Base-by-base conservation (phyloP, 2,329 filamentous ascomycete genomes). In the Fusarium verticillioides region DNA sequence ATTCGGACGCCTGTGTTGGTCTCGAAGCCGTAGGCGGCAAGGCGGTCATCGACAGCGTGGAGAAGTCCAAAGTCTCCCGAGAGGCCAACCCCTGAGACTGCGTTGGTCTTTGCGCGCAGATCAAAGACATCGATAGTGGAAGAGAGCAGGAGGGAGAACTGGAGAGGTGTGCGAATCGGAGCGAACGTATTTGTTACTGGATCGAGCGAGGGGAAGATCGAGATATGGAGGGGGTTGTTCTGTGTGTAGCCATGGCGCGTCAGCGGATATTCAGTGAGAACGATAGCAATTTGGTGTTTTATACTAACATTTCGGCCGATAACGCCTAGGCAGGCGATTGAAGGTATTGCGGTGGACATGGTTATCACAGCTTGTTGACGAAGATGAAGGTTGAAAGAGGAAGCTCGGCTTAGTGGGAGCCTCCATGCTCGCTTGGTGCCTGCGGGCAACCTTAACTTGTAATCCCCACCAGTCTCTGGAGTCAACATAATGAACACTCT, bases 201-300 rank as follows among this genome's bases (percentile, higher is more conserved):
- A 79, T 89, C 86, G 86, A 93, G 89, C 52, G 92, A 93, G 58
- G 94, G 93, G 83, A 98, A 97, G 80, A 97, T 90, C 69, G 94
- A 91, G 78, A 97, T 93, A 84, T 98, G 96, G 74, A 98, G 92
- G 66, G 96, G 96, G 81, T 98, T 97, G 85, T 98, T 97, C 95
- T 98, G 79, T 98, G 80, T 66, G 37, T 72, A 39, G 40, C 34
- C 39, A 42, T 10, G 36, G n/a, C 15, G 21, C 34, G 23, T 43
- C 26, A 60, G 63, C 49, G 15, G 58, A 30, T 19, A 26, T 39
- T 28, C 40, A 50, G 43, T 42, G 54, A 21, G 47, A 28, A 13
- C 18, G 9, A 36, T 36, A n/a, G 36, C 13, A 39, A n/a, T 13
- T 28, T n/a, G 30, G 43, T 18, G 43, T 32, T 47, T 40, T 56